phyloP scores from a whole-genome alignment of 2,329 filamentous ascomycete genomes.

The Tolypocladium amazonense region DNA sequence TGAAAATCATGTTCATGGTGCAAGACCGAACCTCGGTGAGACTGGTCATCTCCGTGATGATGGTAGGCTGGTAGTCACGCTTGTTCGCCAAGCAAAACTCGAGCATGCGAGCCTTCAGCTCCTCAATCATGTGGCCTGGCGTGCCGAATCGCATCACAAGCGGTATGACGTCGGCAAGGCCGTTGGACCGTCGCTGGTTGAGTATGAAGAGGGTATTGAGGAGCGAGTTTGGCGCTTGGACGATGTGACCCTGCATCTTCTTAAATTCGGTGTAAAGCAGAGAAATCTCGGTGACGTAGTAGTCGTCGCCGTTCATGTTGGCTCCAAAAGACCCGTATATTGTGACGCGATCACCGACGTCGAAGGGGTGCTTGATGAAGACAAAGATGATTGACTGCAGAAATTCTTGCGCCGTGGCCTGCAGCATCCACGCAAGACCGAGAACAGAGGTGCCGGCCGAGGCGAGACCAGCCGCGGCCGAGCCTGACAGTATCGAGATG shows the following conservation, averaged over 20 bases:
- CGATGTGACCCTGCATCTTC: conserved; percentile 95
- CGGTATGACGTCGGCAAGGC: conserved; percentile 74
- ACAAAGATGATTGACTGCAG: conserved; percentile 90
- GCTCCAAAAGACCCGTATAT: conserved; percentile 84
- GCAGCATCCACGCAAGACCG: conserved; percentile 85
- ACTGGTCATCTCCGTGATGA: conserved; percentile 72
- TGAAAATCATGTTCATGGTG: conserved; percentile 87
- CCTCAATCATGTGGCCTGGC: conserved; percentile 69
- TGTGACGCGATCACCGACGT: conserved; percentile 86
- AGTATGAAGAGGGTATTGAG: conserved; percentile 90
- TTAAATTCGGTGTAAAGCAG: conserved; percentile 95
- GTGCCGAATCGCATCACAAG: conserved; percentile 86
- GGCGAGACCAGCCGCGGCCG: conserved; percentile 81
- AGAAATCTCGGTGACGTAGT: conserved; percentile 91
- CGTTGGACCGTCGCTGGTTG: conserved; percentile 84
- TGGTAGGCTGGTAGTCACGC: conserved; percentile 78
- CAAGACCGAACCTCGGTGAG: conserved; percentile 78
- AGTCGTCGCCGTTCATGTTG: conserved; percentile 74
- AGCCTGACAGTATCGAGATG: conserved; percentile 79
- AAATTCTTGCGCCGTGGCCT: conserved; percentile 88
- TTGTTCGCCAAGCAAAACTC: conserved; percentile 79
- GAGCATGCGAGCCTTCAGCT: conserved; percentile 67
- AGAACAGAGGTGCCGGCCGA: conserved; percentile 82
- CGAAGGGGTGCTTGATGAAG: conserved; percentile 94
- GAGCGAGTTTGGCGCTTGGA: conserved; percentile 90